phyloP scores from a whole-genome alignment of 2,329 filamentous ascomycete genomes.

The Claviceps purpurea region DNA sequence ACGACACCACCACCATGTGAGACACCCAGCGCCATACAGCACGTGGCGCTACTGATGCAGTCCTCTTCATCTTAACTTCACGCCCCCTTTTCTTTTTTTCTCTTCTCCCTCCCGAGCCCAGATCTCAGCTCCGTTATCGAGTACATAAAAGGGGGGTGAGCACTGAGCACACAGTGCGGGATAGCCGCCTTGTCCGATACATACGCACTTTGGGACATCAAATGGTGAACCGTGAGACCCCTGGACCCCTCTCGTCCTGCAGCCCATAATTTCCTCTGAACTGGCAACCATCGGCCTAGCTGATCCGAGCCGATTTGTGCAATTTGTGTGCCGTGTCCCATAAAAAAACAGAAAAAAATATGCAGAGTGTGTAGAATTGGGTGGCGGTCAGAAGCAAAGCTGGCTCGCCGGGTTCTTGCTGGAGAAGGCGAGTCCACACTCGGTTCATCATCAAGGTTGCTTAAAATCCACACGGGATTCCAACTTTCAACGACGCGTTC shows the following conservation, averaged over 20 bases:
- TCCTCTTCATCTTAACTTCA: not conserved
- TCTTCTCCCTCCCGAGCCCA: not conserved
- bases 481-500: not conserved
- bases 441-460: not conserved
- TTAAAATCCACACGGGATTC: not conserved
- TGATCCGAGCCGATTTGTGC: not conserved
- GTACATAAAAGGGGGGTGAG: too few relatives aligned
- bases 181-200: not conserved
- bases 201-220: not conserved
- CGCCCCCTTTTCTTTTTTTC: not conserved
- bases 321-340: not conserved
- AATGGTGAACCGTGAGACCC: not conserved
- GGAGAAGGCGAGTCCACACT: not conserved
- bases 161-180: not conserved
- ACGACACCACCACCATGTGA: not conserved
- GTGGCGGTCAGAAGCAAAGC: slow-evolving; percentile 2
- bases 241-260: slow-evolving; percentile 2
- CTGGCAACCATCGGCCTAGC: not conserved
- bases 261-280: slow-evolving; percentile 1
- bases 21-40: not conserved
- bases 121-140: not conserved
- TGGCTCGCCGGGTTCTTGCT: not conserved
- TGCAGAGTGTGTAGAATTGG: not conserved
- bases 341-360: not conserved
- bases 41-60: not conserved